Conservation (phyloP, 306 rosid species). For the Cajanus cajan region DNA sequence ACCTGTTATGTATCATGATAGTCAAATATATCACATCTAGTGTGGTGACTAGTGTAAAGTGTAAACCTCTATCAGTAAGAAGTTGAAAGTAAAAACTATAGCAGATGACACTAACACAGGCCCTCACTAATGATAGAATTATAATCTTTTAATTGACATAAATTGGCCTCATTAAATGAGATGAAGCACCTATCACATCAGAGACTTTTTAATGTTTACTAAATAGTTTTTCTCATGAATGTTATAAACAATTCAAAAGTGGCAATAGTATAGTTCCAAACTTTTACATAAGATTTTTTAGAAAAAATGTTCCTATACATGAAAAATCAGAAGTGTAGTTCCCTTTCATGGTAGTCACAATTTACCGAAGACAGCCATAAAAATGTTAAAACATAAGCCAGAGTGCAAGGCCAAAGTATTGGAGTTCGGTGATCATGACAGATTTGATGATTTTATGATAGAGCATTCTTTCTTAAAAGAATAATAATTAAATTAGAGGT, state of each 20-base stretch:
- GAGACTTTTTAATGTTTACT: background rate
- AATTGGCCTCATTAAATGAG: background rate
- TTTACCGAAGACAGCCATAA: background rate
- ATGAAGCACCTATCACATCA: background rate
- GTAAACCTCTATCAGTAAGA: background rate
- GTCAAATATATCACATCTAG: slow-evolving; percentile 10
- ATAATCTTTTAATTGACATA: background rate
- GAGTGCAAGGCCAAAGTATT: background rate
- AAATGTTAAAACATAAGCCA: background rate
- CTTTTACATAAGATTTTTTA: background rate
- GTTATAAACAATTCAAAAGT: background rate
- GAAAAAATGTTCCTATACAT: background rate
- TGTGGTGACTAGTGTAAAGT: background rate
- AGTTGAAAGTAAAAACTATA: background rate
- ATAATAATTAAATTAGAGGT: background rate
- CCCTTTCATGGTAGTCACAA: background rate
- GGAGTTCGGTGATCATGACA: background rate
- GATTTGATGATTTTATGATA: background rate
- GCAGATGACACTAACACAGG: slow-evolving; percentile 6
- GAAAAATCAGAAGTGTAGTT: background rate
- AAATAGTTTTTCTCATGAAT: background rate
- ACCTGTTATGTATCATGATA: background rate
- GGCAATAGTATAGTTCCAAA: background rate
- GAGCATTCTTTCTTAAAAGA: background rate
- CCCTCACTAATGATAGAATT: background rate